phyloP scores from a whole-genome alignment of 2,329 filamentous ascomycete genomes.

The Fusarium nanum region DNA sequence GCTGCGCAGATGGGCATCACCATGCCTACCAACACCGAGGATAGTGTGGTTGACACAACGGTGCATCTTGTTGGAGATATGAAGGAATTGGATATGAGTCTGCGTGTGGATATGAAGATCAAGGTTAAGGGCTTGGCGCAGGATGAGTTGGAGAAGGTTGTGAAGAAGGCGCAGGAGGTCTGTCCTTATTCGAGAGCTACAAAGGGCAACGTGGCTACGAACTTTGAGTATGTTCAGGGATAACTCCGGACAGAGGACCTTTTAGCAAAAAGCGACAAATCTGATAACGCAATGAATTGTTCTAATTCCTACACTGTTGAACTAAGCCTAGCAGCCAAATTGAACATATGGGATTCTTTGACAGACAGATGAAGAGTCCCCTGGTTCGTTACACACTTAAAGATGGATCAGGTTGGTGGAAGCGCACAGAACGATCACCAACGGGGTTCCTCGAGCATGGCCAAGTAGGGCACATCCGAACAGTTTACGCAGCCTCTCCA shows the following conservation, averaged over 20 bases:
- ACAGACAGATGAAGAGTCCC: neutral
- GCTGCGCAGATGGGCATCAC: slow-evolving; percentile 13
- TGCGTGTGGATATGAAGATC: slow-evolving; percentile 24
- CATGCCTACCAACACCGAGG: slow-evolving; percentile 12
- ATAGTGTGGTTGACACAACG: slow-evolving; percentile 21
- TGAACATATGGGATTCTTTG: neutral
- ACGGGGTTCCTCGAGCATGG: too few relatives aligned
- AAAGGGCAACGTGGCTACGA: slow-evolving; percentile 3
- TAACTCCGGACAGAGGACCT: accelerated
- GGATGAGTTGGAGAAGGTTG: slow-evolving; percentile 4
- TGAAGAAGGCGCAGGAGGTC: slow-evolving; percentile 3
- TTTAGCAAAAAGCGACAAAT: neutral
- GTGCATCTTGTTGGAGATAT: slow-evolving; percentile 24
- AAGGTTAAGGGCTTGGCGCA: slow-evolving; percentile 13
- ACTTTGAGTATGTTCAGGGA: slow-evolving; percentile 10
- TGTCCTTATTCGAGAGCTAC: slow-evolving; percentile 20
- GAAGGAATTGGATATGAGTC: slow-evolving; percentile 17
- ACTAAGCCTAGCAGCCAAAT: neutral
- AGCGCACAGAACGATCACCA: too few relatives aligned
- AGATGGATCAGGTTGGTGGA: too few relatives aligned
- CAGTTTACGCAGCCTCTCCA: too few relatives aligned
- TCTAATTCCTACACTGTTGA: accelerated
- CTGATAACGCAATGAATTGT: accelerated
- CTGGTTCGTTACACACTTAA: neutral
- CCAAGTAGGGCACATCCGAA: too few relatives aligned